phyloP scores from a whole-genome alignment of 176 grass and related monocot genomes.

The Cenchrus purpureus region DNA sequence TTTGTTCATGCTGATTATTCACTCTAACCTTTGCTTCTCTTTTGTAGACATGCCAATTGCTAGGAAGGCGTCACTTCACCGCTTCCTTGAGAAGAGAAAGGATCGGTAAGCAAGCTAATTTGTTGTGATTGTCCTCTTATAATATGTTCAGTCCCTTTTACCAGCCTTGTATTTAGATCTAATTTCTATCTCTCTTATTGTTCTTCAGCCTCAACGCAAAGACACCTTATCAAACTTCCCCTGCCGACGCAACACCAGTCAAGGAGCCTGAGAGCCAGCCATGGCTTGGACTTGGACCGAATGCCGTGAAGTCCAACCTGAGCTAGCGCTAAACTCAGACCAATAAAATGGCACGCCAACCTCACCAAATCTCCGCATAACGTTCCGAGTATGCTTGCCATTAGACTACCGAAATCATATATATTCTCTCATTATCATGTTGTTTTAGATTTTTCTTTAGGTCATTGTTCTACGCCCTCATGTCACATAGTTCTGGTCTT shows the following conservation, averaged over 20 bases:
- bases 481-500: constrained; percentile 53
- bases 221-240: constrained; percentile 68
- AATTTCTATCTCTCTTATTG: constrained; percentile 26
- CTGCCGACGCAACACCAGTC: constrained; percentile 42
- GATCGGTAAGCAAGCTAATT: constrained; percentile 63
- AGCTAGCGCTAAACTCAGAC: constrained; percentile 9
- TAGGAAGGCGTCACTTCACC: constrained; percentile 88
- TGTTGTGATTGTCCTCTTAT: background rate
- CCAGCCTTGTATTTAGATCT: background rate
- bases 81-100: constrained; percentile 99
- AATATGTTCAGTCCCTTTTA: background rate
- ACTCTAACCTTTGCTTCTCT: constrained; percentile 7
- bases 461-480: constrained; percentile 29
- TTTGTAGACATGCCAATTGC: constrained; percentile 86
- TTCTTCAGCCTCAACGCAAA: constrained; percentile 69
- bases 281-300: constrained; percentile 80
- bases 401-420: constrained; percentile 43
- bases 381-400: constrained; percentile 32
- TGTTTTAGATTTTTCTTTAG: constrained; percentile 43
- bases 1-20: constrained; percentile 8
- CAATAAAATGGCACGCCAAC: constrained; percentile 42
- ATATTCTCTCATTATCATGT: constrained; percentile 42
- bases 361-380: constrained; percentile 26
- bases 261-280: constrained; percentile 67
- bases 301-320: constrained; percentile 41